phyloP scores from a whole-genome alignment of 176 grass and related monocot genomes.

The Eremochloa ophiuroides region DNA sequence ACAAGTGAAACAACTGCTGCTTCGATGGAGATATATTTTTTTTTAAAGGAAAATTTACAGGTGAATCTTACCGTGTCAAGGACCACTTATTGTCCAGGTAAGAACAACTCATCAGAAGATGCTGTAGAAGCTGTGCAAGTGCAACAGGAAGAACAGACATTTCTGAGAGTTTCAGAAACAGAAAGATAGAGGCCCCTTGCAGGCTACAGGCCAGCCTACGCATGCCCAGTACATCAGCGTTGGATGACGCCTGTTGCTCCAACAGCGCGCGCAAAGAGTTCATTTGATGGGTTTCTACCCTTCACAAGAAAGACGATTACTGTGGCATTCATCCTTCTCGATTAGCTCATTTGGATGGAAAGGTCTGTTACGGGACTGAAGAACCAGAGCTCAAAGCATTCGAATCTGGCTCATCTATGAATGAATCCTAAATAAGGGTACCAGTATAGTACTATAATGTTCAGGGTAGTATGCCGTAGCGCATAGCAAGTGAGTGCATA shows the following conservation, averaged over 20 bases:
- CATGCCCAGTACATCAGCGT: neutral
- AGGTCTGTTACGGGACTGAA: neutral
- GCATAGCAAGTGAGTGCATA: neutral
- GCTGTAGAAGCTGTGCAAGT: too few relatives aligned
- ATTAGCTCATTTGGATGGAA: neutral
- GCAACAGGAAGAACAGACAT: neutral
- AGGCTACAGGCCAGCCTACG: too few relatives aligned
- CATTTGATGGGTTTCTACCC: too few relatives aligned
- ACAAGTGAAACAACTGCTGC: neutral
- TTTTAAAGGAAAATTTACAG: too few relatives aligned
- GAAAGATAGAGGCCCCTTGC: too few relatives aligned
- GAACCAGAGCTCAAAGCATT: neutral
- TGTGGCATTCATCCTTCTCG: too few relatives aligned
- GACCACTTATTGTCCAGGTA: neutral
- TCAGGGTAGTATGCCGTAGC: too few relatives aligned
- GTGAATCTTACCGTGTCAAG: neutral
- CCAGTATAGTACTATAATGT: too few relatives aligned
- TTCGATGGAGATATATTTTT: too few relatives aligned
- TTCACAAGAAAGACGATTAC: too few relatives aligned
- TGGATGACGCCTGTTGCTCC: neutral
- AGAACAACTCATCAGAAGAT: too few relatives aligned
- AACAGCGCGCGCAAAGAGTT: neutral
- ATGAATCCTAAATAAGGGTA: neutral
- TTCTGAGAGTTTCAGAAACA: neutral
- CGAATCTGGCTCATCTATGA: neutral